phyloP scores from a whole-genome alignment of 1,139 yeast genomes.

The Saccharomyces hybrid region DNA sequence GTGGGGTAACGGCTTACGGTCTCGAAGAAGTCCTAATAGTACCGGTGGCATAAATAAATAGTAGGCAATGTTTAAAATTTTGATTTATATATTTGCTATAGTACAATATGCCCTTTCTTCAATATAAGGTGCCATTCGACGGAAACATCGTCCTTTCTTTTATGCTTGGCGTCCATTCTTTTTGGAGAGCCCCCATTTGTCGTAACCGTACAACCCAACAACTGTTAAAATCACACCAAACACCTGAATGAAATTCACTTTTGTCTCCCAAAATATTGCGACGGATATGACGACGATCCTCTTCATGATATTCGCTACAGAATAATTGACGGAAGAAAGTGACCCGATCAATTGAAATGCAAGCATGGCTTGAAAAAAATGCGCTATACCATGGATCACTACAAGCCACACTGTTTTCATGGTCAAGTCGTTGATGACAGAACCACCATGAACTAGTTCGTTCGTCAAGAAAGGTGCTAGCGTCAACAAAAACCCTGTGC shows the following conservation, averaged over 20 bases:
- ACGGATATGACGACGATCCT: constrained; percentile 77
- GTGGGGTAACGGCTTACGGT: background rate
- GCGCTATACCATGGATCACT: constrained; percentile 63
- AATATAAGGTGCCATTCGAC: background rate
- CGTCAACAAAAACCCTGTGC: constrained; percentile 70
- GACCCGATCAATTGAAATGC: constrained; percentile 86
- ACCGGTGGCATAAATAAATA: background rate
- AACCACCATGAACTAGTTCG: constrained; percentile 28
- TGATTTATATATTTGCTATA: background rate
- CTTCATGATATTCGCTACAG: constrained; percentile 82
- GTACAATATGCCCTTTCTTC: background rate
- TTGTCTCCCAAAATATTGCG: constrained; percentile 74
- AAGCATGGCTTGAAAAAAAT: constrained; percentile 74
- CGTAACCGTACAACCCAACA: constrained; percentile 58
- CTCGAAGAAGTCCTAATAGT: background rate
- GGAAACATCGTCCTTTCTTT: no score
- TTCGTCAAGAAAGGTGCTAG: constrained; percentile 61
- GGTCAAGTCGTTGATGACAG: constrained; percentile 32
- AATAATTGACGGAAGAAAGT: constrained; percentile 81
- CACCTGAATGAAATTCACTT: constrained; percentile 49
- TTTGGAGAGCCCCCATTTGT: constrained; percentile 30
- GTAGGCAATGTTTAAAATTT: background rate
- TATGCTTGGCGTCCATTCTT: background rate
- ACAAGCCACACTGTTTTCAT: constrained; percentile 35
- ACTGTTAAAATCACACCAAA: constrained; percentile 66